Percentiles rank a stretch among this genome's conserved stretches.
phyloP scores from a whole-genome alignment of 441 rosid species.

The Euphorbia schlechtendalii region DNA sequence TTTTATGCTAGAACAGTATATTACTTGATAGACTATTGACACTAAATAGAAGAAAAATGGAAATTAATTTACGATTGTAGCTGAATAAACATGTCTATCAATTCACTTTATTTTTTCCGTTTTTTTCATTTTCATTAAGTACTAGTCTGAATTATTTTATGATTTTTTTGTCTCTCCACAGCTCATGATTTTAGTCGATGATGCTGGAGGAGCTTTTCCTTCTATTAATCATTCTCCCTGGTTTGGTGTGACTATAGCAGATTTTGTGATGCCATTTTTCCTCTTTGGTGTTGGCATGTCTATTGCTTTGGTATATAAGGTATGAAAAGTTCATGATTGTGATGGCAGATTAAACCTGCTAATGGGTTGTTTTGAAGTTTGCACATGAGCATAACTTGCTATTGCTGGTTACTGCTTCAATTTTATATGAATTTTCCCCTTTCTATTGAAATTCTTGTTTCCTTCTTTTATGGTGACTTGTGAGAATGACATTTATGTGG shows the following conservation, averaged over 20 bases:
- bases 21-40: background rate
- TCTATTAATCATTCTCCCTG: conserved; percentile 57
- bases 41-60: background rate
- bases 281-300: conserved; percentile 57
- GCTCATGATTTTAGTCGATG: conserved; percentile 61
- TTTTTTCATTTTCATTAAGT: background rate
- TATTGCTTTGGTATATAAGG: conserved; percentile 42
- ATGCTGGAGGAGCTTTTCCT: conserved; percentile 60
- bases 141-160: background rate
- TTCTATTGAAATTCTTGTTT: too few relatives aligned
- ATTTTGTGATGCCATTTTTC: conserved; percentile 59
- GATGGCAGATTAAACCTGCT: background rate
- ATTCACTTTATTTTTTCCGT: background rate
- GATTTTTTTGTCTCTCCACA: conserved; percentile 18
- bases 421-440: too few relatives aligned
- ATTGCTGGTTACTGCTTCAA: background rate
- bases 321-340: conserved; percentile 10
- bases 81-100: background rate
- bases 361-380: too few relatives aligned
- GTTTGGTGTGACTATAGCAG: conserved; percentile 55
- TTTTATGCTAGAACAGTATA: background rate
- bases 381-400: background rate
- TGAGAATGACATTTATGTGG: background rate
- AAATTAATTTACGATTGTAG: background rate
- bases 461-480: too few relatives aligned